Percentiles rank a stretch among this genome's conserved stretches.
These are phyloP conservation scores for Plasmodium gallinaceum DNA, from an alignment of 169 alveolate species.

Conservation along the genomic window DNA sequence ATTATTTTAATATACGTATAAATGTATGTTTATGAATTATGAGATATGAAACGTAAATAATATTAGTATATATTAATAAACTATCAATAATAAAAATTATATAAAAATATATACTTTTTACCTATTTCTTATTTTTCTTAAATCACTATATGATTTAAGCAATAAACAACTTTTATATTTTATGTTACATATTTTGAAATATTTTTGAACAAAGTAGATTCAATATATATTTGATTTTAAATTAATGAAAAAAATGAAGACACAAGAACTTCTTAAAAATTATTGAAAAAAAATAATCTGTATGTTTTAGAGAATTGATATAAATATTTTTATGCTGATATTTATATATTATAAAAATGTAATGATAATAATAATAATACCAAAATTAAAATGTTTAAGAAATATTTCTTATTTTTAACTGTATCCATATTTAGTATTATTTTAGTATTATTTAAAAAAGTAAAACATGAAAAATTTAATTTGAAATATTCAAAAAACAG, in stretches of 20 bases:
- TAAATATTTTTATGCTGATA: neutral
- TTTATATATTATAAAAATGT: neutral
- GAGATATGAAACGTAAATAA: too few species aligned
- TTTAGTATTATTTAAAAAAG: conserved; percentile 31
- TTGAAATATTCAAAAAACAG: neutral
- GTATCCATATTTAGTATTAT: conserved; percentile 55
- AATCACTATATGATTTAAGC: too few species aligned
- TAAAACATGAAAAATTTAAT: conserved; percentile 1
- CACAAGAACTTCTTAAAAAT: neutral
- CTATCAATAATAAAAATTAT: too few species aligned
- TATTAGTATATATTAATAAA: too few species aligned
- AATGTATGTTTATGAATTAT: too few species aligned
- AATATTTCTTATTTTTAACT: conserved; percentile 27
- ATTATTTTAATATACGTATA: too few species aligned
- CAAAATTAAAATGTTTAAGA: conserved; percentile 48
- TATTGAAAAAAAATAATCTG: neutral
- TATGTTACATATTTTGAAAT: too few species aligned
- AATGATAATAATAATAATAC: neutral
- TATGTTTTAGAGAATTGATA: neutral
- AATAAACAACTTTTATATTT: too few species aligned
- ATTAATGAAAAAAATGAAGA: neutral
- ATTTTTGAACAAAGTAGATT: too few species aligned
- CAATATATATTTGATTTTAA: neutral
- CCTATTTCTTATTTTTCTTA: too few species aligned
- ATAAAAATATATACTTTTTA: too few species aligned